phyloP scores from a whole-genome alignment of 352 stramenopile species.

The Phytophthora idaei region DNA sequence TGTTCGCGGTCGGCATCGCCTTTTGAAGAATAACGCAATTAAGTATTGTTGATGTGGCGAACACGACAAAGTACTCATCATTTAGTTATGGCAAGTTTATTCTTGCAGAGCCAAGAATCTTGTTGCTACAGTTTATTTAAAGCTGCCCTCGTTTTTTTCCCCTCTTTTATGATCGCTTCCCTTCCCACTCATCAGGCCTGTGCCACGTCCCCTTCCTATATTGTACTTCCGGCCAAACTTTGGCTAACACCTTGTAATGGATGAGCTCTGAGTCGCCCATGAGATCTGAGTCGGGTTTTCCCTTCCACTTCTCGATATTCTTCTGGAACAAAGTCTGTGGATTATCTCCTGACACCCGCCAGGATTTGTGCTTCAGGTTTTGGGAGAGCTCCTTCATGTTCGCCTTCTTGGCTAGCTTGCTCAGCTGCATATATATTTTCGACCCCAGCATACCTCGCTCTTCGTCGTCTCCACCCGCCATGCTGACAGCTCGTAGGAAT shows the following conservation, averaged over 20 bases:
- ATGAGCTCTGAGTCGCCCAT: not conserved
- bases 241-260: not conserved
- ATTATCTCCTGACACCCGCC: not conserved
- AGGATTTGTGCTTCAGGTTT: slow-evolving; percentile 15
- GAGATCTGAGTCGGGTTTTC: not conserved
- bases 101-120: too few species aligned
- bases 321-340: not conserved
- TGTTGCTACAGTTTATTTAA: not conserved
- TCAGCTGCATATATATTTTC: slow-evolving; percentile 2
- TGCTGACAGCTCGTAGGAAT: not conserved
- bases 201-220: not conserved
- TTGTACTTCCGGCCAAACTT: not conserved
- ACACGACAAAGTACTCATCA: not conserved
- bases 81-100: too few species aligned
- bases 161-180: not conserved
- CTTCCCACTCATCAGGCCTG: not conserved
- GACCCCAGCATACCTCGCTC: not conserved
- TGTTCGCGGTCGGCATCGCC: slow-evolving; percentile 83
- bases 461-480: slow-evolving; percentile 1
- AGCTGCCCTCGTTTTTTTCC: not conserved
- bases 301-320: not conserved
- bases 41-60: slow-evolving; percentile 8
- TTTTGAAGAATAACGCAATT: not conserved
- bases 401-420: slow-evolving; percentile 9
- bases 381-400: not conserved